phyloP scores from a whole-genome alignment of 1,284 basidiomycete species.

The Golubevia pallescens region DNA sequence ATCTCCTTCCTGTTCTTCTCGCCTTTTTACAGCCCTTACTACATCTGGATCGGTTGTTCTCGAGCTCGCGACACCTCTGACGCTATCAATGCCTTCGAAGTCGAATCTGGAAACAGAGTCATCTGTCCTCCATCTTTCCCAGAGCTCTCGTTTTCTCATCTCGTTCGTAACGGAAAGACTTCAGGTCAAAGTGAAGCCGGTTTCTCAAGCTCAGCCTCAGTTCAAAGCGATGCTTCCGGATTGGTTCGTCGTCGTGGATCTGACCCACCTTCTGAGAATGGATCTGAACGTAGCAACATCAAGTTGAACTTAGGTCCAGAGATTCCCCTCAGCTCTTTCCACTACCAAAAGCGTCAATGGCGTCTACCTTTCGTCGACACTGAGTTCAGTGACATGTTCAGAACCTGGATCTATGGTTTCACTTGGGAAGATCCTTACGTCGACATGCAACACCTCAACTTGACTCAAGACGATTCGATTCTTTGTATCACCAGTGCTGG shows the following conservation, averaged over 20 bases:
- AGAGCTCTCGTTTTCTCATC: conserved; percentile 32
- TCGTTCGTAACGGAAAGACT: conserved; percentile 22
- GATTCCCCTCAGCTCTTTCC: conserved; percentile 74
- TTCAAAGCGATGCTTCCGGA: conserved; percentile 44
- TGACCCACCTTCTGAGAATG: conserved; percentile 65
- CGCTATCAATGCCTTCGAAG: conserved; percentile 73
- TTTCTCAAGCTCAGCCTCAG: conserved; percentile 67
- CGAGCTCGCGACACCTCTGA: conserved; percentile 72
- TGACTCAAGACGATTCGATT: conserved; percentile 74
- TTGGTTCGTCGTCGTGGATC: conserved; percentile 62
- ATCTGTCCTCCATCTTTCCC: conserved; percentile 41
- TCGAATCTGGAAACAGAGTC: conserved; percentile 73
- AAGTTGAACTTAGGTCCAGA: conserved; percentile 46
- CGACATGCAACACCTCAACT: conserved; percentile 74
- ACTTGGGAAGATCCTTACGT: conserved; percentile 83
- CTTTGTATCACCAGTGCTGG: conserved; percentile 81
- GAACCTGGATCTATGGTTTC: conserved; percentile 76
- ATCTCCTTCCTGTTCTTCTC: not conserved
- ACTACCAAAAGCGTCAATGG: conserved; percentile 72
- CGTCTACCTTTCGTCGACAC: conserved; percentile 79
- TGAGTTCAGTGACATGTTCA: conserved; percentile 76
- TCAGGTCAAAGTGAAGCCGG: conserved; percentile 24
- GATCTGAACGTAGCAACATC: conserved; percentile 58
- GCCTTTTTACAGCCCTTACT: conserved; percentile 69
- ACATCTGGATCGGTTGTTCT: conserved; percentile 79